These are phyloP conservation scores for Saccharum officinarum DNA, from an alignment of 176 grass and related monocot genomes.

Conservation along the genomic window DNA sequence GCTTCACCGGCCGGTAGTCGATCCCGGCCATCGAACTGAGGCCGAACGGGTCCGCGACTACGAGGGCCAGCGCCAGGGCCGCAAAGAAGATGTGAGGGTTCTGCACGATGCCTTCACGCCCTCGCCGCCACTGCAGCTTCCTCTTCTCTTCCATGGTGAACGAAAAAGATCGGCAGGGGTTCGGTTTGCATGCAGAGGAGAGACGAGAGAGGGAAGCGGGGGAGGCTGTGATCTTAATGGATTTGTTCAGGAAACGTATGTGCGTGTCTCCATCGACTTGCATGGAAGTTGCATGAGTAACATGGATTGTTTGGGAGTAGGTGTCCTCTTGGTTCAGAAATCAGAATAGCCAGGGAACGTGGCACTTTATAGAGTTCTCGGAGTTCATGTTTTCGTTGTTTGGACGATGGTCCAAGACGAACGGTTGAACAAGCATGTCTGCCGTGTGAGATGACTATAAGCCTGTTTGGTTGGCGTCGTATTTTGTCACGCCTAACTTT, in stretches of 20 bases:
- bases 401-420: slow-evolving; percentile 17
- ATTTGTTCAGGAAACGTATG: slow-evolving; percentile 36
- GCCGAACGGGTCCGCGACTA: slow-evolving; percentile 71
- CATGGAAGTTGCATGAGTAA: slow-evolving; percentile 56
- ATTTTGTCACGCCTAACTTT: too few species aligned
- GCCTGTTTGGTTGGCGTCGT: too few species aligned
- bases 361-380: background rate
- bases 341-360: slow-evolving; percentile 38
- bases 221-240: slow-evolving; percentile 31
- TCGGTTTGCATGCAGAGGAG: slow-evolving; percentile 20
- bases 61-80: slow-evolving; percentile 52
- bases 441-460: background rate
- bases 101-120: slow-evolving; percentile 53
- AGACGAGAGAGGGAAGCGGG: background rate
- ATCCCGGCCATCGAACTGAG: slow-evolving; percentile 56
- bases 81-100: slow-evolving; percentile 65
- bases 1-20: slow-evolving; percentile 75
- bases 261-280: background rate
- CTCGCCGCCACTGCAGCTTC: slow-evolving; percentile 30
- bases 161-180: background rate
- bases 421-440: slow-evolving; percentile 32
- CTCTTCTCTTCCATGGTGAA: slow-evolving; percentile 56
- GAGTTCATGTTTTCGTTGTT: slow-evolving; percentile 33
- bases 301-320: slow-evolving; percentile 66
- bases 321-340: slow-evolving; percentile 59